These are phyloP conservation scores for Chionographis japonica DNA, from an alignment of 106 monocot species.

Conservation along the genomic window DNA sequence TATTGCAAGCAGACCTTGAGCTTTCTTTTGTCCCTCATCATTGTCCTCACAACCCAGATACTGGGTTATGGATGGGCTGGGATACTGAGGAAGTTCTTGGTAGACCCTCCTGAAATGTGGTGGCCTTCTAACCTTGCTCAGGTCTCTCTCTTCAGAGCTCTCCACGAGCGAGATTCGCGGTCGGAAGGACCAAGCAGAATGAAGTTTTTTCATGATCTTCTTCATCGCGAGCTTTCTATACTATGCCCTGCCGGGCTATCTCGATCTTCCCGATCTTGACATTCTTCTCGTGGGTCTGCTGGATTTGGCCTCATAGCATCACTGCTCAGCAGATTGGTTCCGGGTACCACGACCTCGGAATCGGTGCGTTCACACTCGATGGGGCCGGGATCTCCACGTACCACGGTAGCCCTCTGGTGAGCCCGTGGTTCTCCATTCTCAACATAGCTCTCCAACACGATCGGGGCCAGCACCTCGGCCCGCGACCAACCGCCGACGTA, in stretches of 20 bases:
- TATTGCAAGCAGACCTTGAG: constrained; percentile 47
- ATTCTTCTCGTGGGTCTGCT: constrained; percentile 78
- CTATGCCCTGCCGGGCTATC: too few species aligned
- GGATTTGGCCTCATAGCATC: constrained; percentile 53
- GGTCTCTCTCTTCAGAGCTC: too few species aligned
- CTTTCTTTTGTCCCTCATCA: constrained; percentile 51
- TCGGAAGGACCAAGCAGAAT: too few species aligned
- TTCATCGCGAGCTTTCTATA: too few species aligned
- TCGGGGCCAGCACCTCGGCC: too few species aligned
- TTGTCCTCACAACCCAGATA: constrained; percentile 70
- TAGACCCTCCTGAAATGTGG: too few species aligned
- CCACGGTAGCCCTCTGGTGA: constrained; percentile 57
- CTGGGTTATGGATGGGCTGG: too few species aligned
- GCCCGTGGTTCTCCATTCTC: constrained; percentile 62
- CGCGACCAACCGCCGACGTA: too few species aligned
- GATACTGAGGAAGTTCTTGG: too few species aligned
- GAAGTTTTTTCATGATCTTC: too few species aligned
- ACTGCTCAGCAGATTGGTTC: constrained; percentile 70
- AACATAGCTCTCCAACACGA: constrained; percentile 41
- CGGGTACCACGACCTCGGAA: constrained; percentile 56
- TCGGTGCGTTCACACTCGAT: constrained; percentile 62
- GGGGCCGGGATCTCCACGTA: constrained; percentile 74
- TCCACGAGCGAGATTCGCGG: too few species aligned
- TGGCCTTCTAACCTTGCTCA: too few species aligned
- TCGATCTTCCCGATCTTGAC: constrained; percentile 61